Evolutionary conservation across 257 asterid species (phyloP).

Genomic region (Lycium ferocissimum): DNA sequence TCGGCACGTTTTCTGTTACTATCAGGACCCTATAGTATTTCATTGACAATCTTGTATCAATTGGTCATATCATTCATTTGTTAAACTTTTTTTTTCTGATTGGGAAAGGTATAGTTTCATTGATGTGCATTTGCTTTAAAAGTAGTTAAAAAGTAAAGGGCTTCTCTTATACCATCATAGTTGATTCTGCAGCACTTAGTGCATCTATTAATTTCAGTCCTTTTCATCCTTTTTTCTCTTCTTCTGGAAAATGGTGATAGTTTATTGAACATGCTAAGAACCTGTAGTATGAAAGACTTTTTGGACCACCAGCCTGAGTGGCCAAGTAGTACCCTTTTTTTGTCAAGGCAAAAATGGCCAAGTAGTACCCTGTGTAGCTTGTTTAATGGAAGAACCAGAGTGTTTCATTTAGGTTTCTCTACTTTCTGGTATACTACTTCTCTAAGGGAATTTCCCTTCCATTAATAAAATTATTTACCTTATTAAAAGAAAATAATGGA

Average conservation of each 20-base stretch:
- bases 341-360: too few relatives aligned
- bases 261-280: neutral
- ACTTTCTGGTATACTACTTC: too few relatives aligned
- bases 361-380: neutral
- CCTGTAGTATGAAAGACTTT: neutral
- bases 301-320: neutral
- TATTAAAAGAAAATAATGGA: too few relatives aligned
- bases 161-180: neutral
- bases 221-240: neutral
- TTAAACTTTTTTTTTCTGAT: neutral
- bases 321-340: too few relatives aligned
- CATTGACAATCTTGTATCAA: slow-evolving; percentile 6
- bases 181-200: neutral
- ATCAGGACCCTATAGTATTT: slow-evolving; percentile 6
- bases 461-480: too few relatives aligned
- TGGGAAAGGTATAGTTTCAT: neutral
- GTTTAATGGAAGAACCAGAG: too few relatives aligned
- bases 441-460: too few relatives aligned
- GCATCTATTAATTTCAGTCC: neutral
- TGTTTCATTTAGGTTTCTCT: too few relatives aligned
- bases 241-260: slow-evolving; percentile 16
- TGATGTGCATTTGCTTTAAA: neutral
- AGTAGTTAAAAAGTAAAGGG: neutral
- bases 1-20: slow-evolving; percentile 1
- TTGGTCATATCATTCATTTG: neutral